Evolutionary conservation across 768 basidiomycete genomes (phyloP).

Genomic region (Pleurotus pulmonarius): DNA sequence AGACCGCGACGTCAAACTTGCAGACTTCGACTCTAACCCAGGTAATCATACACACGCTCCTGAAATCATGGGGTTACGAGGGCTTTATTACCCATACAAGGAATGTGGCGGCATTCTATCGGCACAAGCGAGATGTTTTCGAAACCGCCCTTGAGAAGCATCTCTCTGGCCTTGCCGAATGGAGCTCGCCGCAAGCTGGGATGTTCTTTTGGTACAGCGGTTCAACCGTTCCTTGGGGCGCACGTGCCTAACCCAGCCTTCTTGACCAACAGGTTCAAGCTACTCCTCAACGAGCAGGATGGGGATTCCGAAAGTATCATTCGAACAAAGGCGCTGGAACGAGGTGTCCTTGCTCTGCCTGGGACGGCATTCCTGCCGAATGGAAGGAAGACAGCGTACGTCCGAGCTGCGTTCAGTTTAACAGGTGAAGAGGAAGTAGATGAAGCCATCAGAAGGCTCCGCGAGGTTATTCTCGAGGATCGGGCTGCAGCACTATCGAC

Average conservation of each 20-base stretch:
- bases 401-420: constrained; percentile 81
- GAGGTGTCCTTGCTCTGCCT: constrained; percentile 87
- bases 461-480: constrained; percentile 30
- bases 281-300: constrained; percentile 38
- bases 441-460: constrained; percentile 64
- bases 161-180: constrained; percentile 74
- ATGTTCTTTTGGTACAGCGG: constrained; percentile 84
- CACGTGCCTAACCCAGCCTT: background rate
- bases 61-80: constrained; percentile 71
- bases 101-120: constrained; percentile 71
- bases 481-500: constrained; percentile 12
- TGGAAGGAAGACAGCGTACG: constrained; percentile 64
- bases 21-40: constrained; percentile 66
- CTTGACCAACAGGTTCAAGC: constrained; percentile 56
- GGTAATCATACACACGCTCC: constrained; percentile 52
- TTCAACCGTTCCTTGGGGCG: constrained; percentile 1
- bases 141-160: constrained; percentile 72
- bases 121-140: constrained; percentile 71
- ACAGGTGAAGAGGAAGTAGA: constrained; percentile 64
- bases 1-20: constrained; percentile 68
- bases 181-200: constrained; percentile 68
- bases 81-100: constrained; percentile 70
- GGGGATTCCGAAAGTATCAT: constrained; percentile 75
- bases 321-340: constrained; percentile 67
- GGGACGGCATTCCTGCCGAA: constrained; percentile 80